These are phyloP conservation scores for Dendryphion nanum DNA, from an alignment of 2,329 filamentous ascomycete species.

Conservation along the genomic window DNA sequence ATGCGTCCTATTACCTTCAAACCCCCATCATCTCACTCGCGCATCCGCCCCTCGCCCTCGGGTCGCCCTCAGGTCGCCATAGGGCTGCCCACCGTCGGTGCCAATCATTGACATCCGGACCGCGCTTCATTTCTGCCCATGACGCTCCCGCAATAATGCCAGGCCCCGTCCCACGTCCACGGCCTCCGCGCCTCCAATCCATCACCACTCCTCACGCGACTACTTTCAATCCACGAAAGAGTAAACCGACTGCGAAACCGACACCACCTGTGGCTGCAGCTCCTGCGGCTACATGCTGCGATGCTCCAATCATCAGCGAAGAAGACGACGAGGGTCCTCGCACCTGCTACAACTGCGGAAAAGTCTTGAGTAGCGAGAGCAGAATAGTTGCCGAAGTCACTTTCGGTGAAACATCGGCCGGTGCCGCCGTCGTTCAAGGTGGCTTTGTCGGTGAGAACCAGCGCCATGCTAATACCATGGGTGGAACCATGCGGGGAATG, in stretches of 20 bases:
- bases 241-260: background rate
- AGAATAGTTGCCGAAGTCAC: constrained; percentile 91
- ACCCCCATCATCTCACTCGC: no score
- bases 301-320: constrained; percentile 21
- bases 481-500: constrained; percentile 46
- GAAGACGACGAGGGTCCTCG: constrained; percentile 22
- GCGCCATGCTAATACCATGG: constrained; percentile 67
- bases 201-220: constrained; percentile 1
- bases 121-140: no score
- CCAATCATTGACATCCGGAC: no score
- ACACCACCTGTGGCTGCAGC: background rate
- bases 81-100: no score
- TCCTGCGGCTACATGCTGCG: constrained; percentile 24
- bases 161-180: background rate
- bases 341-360: constrained; percentile 42
- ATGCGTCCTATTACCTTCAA: no score
- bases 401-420: constrained; percentile 83
- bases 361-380: constrained; percentile 67
- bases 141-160: no score
- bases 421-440: constrained; percentile 87
- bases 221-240: background rate
- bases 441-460: constrained; percentile 85
- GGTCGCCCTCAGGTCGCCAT: no score
- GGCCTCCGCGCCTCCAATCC: constrained; percentile 1
- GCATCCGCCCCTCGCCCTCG: no score